Conservation (phyloP, 768 basidiomycete species). For the Agrocybe pediades region DNA sequence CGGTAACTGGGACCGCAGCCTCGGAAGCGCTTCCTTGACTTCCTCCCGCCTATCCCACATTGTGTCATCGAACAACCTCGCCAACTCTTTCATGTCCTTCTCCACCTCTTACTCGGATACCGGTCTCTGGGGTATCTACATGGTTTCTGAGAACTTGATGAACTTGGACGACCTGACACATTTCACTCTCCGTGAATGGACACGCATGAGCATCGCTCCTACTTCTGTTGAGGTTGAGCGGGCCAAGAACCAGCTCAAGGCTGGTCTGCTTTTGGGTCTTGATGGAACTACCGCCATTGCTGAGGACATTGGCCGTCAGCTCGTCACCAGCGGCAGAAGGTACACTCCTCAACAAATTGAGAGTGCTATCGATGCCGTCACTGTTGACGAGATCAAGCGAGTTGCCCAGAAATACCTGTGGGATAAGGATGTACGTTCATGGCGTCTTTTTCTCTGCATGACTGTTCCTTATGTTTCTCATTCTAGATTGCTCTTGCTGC, state of each 20-base stretch:
- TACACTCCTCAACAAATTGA: conserved; percentile 94
- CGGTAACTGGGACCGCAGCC: conserved; percentile 98
- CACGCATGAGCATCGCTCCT: conserved; percentile 88
- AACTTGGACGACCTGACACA: conserved; percentile 94
- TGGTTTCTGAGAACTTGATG: conserved; percentile 91
- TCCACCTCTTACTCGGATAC: conserved; percentile 98
- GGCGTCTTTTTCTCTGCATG: conserved; percentile 2
- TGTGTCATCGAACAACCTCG: conserved; percentile 91
- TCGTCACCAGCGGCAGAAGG: conserved; percentile 91
- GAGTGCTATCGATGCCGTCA: conserved; percentile 87
- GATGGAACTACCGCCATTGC: conserved; percentile 98
- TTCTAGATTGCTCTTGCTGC: conserved; percentile 82
- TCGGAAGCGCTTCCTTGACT: conserved; percentile 87
- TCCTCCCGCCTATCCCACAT: conserved; percentile 92
- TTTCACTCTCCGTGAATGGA: conserved; percentile 95
- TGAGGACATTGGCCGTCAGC: conserved; percentile 97
- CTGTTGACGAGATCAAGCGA: conserved; percentile 85
- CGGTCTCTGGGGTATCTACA: conserved; percentile 98
- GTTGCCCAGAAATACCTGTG: conserved; percentile 96
- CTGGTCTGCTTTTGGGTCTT: conserved; percentile 82
- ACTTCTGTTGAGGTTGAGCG: conserved; percentile 89
- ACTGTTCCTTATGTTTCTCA: conserved; percentile 6
- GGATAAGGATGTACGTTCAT: conserved; percentile 85
- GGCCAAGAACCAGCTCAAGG: conserved; percentile 98
- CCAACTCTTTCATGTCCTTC: conserved; percentile 99